Percentiles rank a stretch among this genome's conserved stretches.
Evolutionary conservation across 352 stramenopile genomes (phyloP).

Genomic region (Phytophthora colocasiae): DNA sequence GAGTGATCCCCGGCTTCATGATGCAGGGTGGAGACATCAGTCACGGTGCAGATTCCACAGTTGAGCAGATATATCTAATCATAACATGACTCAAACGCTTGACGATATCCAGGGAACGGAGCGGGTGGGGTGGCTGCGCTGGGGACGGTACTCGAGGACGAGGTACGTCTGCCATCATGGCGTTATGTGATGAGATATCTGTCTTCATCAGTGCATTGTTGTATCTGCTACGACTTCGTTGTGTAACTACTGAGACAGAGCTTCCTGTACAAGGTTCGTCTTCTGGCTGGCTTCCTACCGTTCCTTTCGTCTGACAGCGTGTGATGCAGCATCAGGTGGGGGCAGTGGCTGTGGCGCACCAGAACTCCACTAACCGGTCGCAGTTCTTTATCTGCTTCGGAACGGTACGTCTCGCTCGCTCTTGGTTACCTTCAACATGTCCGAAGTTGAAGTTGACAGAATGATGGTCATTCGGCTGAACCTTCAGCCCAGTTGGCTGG

Average conservation of each 20-base stretch:
- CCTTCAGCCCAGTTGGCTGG: conserved; percentile 81
- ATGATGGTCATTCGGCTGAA: conserved; percentile 22
- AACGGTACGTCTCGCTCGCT: conserved; percentile 34
- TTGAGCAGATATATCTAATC: background rate
- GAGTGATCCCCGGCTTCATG: conserved; percentile 97
- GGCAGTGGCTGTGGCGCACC: conserved; percentile 98
- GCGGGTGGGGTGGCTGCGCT: conserved; percentile 95
- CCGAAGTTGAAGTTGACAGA: conserved; percentile 24
- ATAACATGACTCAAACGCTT: background rate
- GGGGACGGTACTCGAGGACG: conserved; percentile 96
- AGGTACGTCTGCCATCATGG: conserved; percentile 51
- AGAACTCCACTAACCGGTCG: conserved; percentile 96
- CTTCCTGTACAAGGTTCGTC: conserved; percentile 76
- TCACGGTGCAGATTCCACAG: conserved; percentile 54
- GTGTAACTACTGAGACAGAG: conserved; percentile 64
- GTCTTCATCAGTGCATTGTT: background rate
- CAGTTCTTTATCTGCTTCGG: conserved; percentile 99
- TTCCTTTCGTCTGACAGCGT: background rate
- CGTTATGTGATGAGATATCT: background rate
- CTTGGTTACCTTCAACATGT: background rate
- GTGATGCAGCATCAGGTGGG: conserved; percentile 82
- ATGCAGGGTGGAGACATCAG: conserved; percentile 96
- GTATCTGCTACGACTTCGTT: background rate
- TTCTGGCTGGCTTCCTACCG: background rate
- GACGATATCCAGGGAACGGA: conserved; percentile 71